Evolutionary conservation across 2,329 filamentous ascomycete species (phyloP).

Genomic region (Corynespora cassiicola): DNA sequence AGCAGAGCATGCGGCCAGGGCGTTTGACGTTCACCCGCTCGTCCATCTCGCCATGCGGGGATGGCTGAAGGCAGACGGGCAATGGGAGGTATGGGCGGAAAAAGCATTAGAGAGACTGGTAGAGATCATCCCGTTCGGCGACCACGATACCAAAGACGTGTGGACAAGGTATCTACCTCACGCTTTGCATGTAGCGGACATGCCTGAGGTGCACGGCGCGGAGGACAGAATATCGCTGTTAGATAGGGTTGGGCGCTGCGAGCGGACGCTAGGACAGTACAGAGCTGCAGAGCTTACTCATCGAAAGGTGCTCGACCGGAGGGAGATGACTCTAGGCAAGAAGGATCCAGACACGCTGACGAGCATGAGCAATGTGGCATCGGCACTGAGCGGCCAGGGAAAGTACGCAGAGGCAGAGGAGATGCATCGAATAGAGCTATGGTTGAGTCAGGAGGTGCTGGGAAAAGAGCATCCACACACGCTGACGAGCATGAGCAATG

Average conservation of each 20-base stretch:
- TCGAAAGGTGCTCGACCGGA: conserved; percentile 5
- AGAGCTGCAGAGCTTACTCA: conserved; percentile 6
- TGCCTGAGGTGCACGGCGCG: conserved; percentile 2
- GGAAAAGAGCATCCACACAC: conserved; percentile 3
- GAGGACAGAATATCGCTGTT: conserved; percentile 10
- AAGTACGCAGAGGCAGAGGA: conserved; percentile 5
- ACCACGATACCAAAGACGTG: conserved; percentile 18
- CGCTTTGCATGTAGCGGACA: conserved; percentile 16
- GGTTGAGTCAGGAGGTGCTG: conserved; percentile 1
- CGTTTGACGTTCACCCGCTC: conserved; percentile 41
- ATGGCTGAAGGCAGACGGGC: conserved; percentile 34
- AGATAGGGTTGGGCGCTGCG: conserved; percentile 10
- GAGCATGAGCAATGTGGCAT: conserved; percentile 1
- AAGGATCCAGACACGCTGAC: conserved; percentile 15
- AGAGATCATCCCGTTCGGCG: conserved; percentile 25
- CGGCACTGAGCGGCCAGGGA: conserved; percentile 1
- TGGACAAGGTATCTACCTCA: conserved; percentile 42
- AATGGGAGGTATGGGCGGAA: conserved; percentile 17
- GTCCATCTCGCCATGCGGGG: conserved; percentile 42
- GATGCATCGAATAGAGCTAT: conserved; percentile 6
- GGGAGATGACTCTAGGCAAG: conserved; percentile 11
- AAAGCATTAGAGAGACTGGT: conserved; percentile 21
- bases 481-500: conserved; percentile 3
- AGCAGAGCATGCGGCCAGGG: conserved; percentile 10
- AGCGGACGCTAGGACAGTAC: conserved; percentile 10